A percentile compares a stretch with the other conserved stretches of the same genome.
phyloP scores from a whole-genome alignment of 1,284 basidiomycete species.

The Coniophora puteana region DNA sequence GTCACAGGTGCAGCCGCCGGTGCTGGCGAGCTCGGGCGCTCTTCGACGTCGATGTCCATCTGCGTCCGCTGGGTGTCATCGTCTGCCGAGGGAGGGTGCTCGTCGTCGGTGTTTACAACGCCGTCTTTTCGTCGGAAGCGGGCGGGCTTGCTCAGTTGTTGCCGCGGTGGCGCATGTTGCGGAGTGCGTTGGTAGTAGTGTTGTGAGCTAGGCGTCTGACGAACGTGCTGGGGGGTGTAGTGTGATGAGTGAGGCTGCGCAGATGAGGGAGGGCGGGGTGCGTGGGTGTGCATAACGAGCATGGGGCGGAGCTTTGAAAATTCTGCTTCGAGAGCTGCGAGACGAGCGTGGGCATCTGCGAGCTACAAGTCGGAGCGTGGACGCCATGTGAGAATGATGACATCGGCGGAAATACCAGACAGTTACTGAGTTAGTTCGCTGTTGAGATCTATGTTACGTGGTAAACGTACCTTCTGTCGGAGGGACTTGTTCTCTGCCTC shows the following conservation, averaged over 20 bases:
- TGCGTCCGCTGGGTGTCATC: too few relatives aligned
- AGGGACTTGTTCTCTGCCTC: conserved; percentile 54
- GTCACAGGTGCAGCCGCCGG: too few relatives aligned
- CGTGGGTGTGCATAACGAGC: conserved; percentile 41
- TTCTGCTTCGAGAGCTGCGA: conserved; percentile 39
- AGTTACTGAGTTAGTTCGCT: too few relatives aligned
- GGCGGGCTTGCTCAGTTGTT: conserved; percentile 14
- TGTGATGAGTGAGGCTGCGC: too few relatives aligned
- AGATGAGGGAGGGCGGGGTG: conserved; percentile 19
- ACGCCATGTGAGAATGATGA: too few relatives aligned
- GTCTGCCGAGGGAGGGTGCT: conserved; percentile 3
- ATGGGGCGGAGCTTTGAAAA: conserved; percentile 40
- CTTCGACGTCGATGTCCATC: too few relatives aligned
- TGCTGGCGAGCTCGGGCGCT: too few relatives aligned
- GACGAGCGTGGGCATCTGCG: conserved; percentile 34
- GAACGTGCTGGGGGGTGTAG: too few relatives aligned
- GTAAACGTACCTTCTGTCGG: conserved; percentile 44
- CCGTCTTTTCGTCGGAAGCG: conserved; percentile 14
- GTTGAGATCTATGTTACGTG: not conserved
- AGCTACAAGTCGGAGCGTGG: conserved; percentile 28
- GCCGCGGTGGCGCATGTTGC: conserved; percentile 25
- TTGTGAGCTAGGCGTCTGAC: too few relatives aligned
- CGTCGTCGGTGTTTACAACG: conserved; percentile 18
- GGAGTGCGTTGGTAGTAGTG: too few relatives aligned
- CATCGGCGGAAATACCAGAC: conserved; percentile 11